phyloP scores from a whole-genome alignment of 2,329 filamentous ascomycete species.

The Xylogone sp. region DNA sequence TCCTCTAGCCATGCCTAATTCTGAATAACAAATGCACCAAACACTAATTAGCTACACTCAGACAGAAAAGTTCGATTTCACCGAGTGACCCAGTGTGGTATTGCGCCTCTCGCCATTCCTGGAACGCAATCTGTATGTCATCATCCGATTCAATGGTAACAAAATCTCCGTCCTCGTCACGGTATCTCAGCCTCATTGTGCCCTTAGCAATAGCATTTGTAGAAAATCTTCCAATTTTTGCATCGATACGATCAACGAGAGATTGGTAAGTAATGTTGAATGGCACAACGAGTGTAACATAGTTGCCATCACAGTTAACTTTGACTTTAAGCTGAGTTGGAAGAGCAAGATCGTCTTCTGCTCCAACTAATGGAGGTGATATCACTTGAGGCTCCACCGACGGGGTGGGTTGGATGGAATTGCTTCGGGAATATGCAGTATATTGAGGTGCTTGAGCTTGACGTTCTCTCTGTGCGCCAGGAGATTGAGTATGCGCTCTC shows the following conservation, averaged over 20 bases:
- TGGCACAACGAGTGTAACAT: conserved; percentile 91
- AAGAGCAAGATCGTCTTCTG: conserved; percentile 45
- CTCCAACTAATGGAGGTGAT: conserved; percentile 39
- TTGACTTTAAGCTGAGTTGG: conserved; percentile 89
- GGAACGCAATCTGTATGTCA: conserved; percentile 92
- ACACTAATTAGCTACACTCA: conserved; percentile 36
- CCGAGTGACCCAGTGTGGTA: conserved; percentile 68
- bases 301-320: conserved; percentile 87
- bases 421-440: conserved; percentile 19
- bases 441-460: conserved; percentile 39
- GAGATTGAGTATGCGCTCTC: conserved; percentile 67
- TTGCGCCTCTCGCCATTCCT: conserved; percentile 83
- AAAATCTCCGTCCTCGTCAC: conserved; percentile 88
- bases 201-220: conserved; percentile 78
- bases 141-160: conserved; percentile 94
- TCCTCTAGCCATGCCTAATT: neutral
- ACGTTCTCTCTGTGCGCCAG: conserved; percentile 62
- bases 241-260: conserved; percentile 91
- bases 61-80: conserved; percentile 85
- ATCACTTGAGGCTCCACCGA: conserved; percentile 33
- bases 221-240: conserved; percentile 85
- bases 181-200: conserved; percentile 82
- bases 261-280: conserved; percentile 95
- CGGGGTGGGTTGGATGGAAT: conserved; percentile 25
- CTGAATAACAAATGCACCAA: neutral